A percentile compares a stretch with the other conserved stretches of the same genome.
Evolutionary conservation across 768 basidiomycete species (phyloP).

Genomic region (Boletellus emodensis): DNA sequence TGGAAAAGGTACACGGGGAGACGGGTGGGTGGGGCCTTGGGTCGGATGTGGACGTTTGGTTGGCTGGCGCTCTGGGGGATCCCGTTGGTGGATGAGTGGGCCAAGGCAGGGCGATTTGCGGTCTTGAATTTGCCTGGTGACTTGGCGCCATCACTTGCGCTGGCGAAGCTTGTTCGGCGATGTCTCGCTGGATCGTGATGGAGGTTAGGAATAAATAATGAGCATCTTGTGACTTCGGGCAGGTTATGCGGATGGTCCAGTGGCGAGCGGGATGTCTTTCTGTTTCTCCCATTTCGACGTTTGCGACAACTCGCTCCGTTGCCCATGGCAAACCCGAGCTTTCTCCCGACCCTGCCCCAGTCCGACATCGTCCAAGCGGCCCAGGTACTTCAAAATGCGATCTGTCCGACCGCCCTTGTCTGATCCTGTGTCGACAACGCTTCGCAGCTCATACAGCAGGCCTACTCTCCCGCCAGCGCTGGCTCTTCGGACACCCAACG

Average conservation of each 20-base stretch:
- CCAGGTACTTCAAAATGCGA: conserved; percentile 42
- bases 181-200: not conserved
- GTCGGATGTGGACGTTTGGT: conserved; percentile 48
- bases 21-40: conserved; percentile 43
- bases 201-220: too few relatives aligned
- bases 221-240: too few relatives aligned
- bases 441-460: conserved; percentile 64
- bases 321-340: conserved; percentile 27
- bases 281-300: not conserved
- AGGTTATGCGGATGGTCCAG: not conserved
- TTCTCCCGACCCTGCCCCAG: conserved; percentile 51
- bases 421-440: conserved; percentile 2
- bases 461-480: conserved; percentile 51
- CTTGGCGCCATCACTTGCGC: conserved; percentile 2
- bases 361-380: conserved; percentile 56
- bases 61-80: conserved; percentile 51
- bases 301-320: not conserved
- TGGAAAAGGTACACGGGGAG: conserved; percentile 43
- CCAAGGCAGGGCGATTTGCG: conserved; percentile 15
- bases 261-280: not conserved
- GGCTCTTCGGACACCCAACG: conserved; percentile 58
- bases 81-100: conserved; percentile 41
- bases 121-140: conserved; percentile 8
- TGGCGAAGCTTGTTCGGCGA: conserved; percentile 25
- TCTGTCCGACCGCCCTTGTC: conserved; percentile 4